Evolutionary conservation across 352 stramenopile genomes (phyloP).

Genomic region (Pythium apleroticum): DNA sequence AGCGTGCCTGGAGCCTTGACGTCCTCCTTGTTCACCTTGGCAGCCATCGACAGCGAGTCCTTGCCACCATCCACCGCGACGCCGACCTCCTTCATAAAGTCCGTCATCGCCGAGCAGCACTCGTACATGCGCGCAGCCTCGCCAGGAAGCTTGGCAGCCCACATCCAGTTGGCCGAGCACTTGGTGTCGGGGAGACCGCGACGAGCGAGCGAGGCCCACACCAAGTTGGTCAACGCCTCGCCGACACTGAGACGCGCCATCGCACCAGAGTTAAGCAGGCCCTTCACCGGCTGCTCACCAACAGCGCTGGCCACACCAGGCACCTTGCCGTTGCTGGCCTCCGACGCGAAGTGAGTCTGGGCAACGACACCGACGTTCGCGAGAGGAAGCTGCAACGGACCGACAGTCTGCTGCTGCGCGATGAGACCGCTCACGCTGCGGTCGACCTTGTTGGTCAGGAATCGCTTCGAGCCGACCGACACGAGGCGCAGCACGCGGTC

Average conservation of each 20-base stretch:
- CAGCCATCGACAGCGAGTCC: slow-evolving; percentile 99
- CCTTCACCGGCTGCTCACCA: slow-evolving; percentile 98
- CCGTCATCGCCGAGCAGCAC: slow-evolving; percentile 94
- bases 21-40: slow-evolving; percentile 91
- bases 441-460: slow-evolving; percentile 97
- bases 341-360: slow-evolving; percentile 92
- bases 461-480: slow-evolving; percentile 98
- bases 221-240: slow-evolving; percentile 98
- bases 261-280: slow-evolving; percentile 91
- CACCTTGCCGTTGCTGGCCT: slow-evolving; percentile 60
- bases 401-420: slow-evolving; percentile 98
- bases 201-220: slow-evolving; percentile 92
- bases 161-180: slow-evolving; percentile 99
- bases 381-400: slow-evolving; percentile 96
- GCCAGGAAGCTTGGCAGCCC: slow-evolving; percentile 97
- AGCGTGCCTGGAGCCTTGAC: slow-evolving; percentile 98
- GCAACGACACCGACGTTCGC: slow-evolving; percentile 97
- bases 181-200: slow-evolving; percentile 97
- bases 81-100: slow-evolving; percentile 95
- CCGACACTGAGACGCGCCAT: slow-evolving; percentile 97
- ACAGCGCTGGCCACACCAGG: slow-evolving; percentile 96
- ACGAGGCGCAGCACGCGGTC: slow-evolving; percentile 95
- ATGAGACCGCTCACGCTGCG: slow-evolving; percentile 97
- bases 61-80: slow-evolving; percentile 98
- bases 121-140: slow-evolving; percentile 99